Base-by-base conservation (phyloP, 2,329 filamentous ascomycete genomes). In the Claviceps lovelessii region DNA sequence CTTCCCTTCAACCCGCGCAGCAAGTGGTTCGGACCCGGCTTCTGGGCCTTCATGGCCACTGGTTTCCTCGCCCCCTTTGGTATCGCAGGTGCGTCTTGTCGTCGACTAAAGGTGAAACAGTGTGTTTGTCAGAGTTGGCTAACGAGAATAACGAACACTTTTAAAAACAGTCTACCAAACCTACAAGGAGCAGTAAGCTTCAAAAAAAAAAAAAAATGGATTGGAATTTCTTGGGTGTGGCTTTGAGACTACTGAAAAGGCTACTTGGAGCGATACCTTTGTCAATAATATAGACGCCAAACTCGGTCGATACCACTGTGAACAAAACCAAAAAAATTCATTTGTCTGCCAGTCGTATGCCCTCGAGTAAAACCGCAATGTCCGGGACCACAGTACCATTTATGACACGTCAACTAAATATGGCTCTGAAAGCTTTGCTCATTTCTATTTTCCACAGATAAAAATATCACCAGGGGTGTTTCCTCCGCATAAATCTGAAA, bases 1-100 rank as follows among this genome's bases (percentile, higher is more conserved):
- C 75, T 98, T 62, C 93, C 93, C 62, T 98, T 98, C 84, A 95
- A 98, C 80, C 87, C 93, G 63, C 79, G 88, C 76, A 91, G 84
- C 70, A 88, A 84, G 75, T 86, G 79, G 76, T 98, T 98, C 72
- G 81, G 76, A 62, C 59, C 88, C 64, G 80, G 85, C 74, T 98
- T 86, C 84, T 94, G 89, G 86, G 69, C 70, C 60, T 93, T 87
- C 77, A 69, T 71, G 65, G 68, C 65, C 64, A 68, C 72, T 58
- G 79, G 79, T 59, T 84, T 84, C 72, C 68, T 74, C 63, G 65
- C 76, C 55, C 83, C 83, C 61, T 83, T 86, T 70, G 78, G 76
- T 65, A 80, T 86, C 67, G 74, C 78, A 61, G 68, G 80, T 83
- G 70, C 67, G 79, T 78, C 56, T 62, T 65, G 61, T 60, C 56